phyloP scores from a whole-genome alignment of 2,329 filamentous ascomycete genomes.

The Metarhizium album region DNA sequence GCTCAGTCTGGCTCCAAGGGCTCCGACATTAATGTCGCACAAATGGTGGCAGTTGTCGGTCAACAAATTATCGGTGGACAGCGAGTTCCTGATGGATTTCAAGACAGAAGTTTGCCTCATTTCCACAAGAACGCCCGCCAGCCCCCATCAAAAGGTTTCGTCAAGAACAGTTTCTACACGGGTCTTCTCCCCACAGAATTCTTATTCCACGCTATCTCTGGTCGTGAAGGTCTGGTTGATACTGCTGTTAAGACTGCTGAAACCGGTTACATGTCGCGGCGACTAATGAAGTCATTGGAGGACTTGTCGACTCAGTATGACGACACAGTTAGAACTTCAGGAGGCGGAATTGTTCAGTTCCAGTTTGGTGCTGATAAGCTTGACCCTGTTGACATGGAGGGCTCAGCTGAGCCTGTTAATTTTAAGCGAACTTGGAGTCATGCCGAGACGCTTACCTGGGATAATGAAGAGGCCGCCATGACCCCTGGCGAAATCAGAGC shows the following conservation, averaged over 20 bases:
- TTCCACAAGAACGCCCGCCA: constrained; percentile 89
- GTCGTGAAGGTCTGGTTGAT: constrained; percentile 96
- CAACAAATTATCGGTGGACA: constrained; percentile 95
- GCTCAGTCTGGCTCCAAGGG: constrained; percentile 95
- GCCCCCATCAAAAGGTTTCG: constrained; percentile 93
- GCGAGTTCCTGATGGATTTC: constrained; percentile 91
- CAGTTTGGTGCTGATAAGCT: constrained; percentile 94
- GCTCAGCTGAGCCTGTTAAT: constrained; percentile 80
- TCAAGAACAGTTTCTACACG: constrained; percentile 93
- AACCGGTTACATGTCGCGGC: constrained; percentile 97
- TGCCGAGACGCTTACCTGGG: constrained; percentile 63
- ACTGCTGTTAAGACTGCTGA: constrained; percentile 98
- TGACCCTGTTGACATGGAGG: constrained; percentile 97
- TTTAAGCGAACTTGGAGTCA: constrained; percentile 89
- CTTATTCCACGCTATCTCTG: constrained; percentile 95
- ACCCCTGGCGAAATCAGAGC: constrained; percentile 62
- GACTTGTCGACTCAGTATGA: constrained; percentile 92
- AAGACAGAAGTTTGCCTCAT: constrained; percentile 87
- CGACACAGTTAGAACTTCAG: constrained; percentile 85
- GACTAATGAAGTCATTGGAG: constrained; percentile 95
- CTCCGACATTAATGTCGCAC: constrained; percentile 94
- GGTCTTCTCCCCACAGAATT: constrained; percentile 87
- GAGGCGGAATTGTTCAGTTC: constrained; percentile 84
- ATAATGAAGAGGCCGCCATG: constrained; percentile 64
- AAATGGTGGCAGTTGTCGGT: constrained; percentile 96